Base-by-base conservation (phyloP, 116 monocot genomes). In the Dioscorea cayenensis region DNA sequence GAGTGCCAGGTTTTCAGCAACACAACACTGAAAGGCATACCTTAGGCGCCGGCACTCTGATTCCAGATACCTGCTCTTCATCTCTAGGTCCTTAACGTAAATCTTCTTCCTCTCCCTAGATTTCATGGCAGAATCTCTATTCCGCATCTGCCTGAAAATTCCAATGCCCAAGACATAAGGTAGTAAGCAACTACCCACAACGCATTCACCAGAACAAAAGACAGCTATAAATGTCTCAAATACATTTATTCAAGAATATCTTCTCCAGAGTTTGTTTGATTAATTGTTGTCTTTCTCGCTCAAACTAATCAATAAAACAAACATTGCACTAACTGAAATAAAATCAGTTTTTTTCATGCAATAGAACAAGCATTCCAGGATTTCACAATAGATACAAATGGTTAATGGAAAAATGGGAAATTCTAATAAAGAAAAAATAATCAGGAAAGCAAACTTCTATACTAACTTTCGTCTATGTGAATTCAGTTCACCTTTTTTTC, bases 21-120 rank as follows among this genome's bases (percentile, higher is more conserved):
- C 48, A 64, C 63, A 88, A 64, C 90, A 90, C 71, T 69, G 90
- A 14, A 93, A 83, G 9, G 84, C 68, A 51, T 88, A 77, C 72
- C 85, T 72, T 20, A 97, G 93, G 64, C 93, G 93, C 63, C 76
- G 73, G 75, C 88, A 93, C 77, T 97, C 88, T 27, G 81, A 62
- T 62, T 90, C 93, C 58, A 97, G 51, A 75, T 73, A 84, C 62
- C 78, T 90, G 80, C 76, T 90, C 75, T 97, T 97, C 77, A 70
- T 86, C 76, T 97, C 97, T 35, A 93, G 78, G 4, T 90, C 88
- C 55, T 88, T 82, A 32, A 90, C 68, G 71, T 93, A 93, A 60
- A 73, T 63, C 75, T 93, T 97, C 82, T 81, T 97, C 79, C 89
- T 88, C 79, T 97, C 97, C 80, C 97, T 93, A 11, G 97, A 97